Base-by-base conservation (phyloP, 2,329 filamentous ascomycete genomes). In the Bertia moriformis region DNA sequence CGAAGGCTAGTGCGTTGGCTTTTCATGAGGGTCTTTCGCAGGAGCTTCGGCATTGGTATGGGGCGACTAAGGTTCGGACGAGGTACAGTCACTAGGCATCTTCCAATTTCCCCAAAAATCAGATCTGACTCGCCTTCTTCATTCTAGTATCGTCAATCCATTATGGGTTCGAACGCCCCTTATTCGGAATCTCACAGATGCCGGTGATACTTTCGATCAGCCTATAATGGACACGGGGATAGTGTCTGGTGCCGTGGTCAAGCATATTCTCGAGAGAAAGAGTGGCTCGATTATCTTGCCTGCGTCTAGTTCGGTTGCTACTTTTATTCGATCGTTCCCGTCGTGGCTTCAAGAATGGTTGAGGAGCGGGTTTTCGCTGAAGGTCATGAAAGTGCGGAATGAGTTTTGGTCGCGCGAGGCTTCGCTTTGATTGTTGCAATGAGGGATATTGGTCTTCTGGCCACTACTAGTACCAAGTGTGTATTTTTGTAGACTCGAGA, bases 21-120 rank as follows among this genome's bases (percentile, higher is more conserved):
- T 69, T 73, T 49, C 67, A 74, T 43, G 69, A 74, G 53, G 60
- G 60, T 3, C 39, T 62, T 45, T 47, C 50, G 3, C 55, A 59
- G 46, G 60, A 63, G 41, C 42, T 63, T 38, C 49, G 49, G 14
- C 35, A 45, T 10, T 54, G 49, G 48, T 59, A 61, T 39, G 51
- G 57, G 5, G 56, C 58, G 4, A 48, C 50, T 1, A 56, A 52
- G 22, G 57, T 63, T 38, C 51, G 57, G 18, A 62, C 59, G 2
- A 62, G 51, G 54, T 43, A 27, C 36, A 43, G 42, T n/a, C n/a
- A n/a, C n/a, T n/a, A n/a, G 14, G 12, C 27, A 3, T 32, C 19
- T 13, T n/a, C 2, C 38, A 27, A n/a, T 7, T 10, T n/a, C 22
- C 22, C 22, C 22, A 27, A 10, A 10, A 7, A n/a, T 27, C 7